Base-by-base conservation (phyloP, 352 stramenopile genomes). In the Elongisporangium senticosum region DNA sequence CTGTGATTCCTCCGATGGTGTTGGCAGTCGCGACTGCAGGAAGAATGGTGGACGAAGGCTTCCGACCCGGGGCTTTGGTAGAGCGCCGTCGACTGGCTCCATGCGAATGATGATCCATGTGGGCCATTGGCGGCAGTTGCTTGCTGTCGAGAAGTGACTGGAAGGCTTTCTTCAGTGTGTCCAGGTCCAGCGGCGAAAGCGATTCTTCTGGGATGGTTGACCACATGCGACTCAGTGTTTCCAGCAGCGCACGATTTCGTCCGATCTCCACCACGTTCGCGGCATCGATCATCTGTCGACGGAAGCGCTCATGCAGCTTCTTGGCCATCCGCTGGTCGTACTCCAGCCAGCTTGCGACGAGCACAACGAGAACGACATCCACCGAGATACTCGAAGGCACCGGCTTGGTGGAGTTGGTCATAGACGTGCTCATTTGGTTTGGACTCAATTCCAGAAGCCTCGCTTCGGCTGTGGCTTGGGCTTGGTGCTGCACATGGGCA, bases 321-420 rank as follows among this genome's bases (percentile, higher is more conserved):
- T 33, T 63, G 3, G 69, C 67, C 52, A 87, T 65, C 17, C 48
- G 59, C 24, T 72, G 61, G 53, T 89, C 79, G 55, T 74, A 63
- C 15, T 71, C 68, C 23, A 84, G 55, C 79, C 79, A 89, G 5
- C 61, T 62, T 4, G 62, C 69, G 11, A 55, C 58, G 55, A 87
- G 82, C 15, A 84, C 53, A 21, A 74, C 58, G n/a, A 89, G 68
- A 40, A 87, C 67, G 10, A 73, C 59, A 55, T 89, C 78, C 3
- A 86, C 71, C 0, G 64, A 52, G 23, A 86, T 37, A 6, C 33
- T 49, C 10, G 51, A 19, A 2, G 49, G 21, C 50, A 26, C 23
- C 23, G 23, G 23, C 23, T 26, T 26, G 23, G 11, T 17, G 39
- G 33, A 17, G 49, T 55, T 22, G 5, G 17, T 13, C 3, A 26